Conservation (phyloP, 352 stramenopile species). For the Pythium pyrilobum region DNA sequence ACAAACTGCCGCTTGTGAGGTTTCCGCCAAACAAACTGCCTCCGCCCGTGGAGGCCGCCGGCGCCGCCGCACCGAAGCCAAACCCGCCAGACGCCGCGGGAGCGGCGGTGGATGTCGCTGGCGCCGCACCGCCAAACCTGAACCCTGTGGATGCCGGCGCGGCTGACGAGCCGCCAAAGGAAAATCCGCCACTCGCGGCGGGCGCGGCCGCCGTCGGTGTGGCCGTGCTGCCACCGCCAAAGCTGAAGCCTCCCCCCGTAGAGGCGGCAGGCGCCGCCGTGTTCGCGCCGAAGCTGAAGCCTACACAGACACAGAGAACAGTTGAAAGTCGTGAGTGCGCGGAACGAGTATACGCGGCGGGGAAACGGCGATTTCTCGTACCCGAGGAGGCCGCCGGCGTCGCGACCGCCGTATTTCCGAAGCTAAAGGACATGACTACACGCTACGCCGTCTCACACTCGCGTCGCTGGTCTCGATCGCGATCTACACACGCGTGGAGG, state of each 20-base stretch:
- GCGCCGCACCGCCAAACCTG: not conserved
- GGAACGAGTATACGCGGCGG: no score
- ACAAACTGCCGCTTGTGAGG: conserved; percentile 18
- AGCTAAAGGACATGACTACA: conserved; percentile 29
- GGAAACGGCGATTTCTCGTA: conserved; percentile 7
- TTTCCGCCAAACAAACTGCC: conserved; percentile 20
- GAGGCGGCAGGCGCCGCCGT: not conserved
- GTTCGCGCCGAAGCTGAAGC: conserved; percentile 13
- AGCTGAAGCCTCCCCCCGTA: conserved; percentile 13
- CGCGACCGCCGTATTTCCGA: conserved; percentile 23
- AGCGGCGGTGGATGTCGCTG: conserved; percentile 4
- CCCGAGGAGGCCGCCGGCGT: conserved; percentile 23
- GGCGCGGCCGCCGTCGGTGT: conserved; percentile 3
- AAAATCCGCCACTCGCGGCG: conserved; percentile 9
- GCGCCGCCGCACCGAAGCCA: conserved; percentile 25
- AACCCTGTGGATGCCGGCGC: not conserved
- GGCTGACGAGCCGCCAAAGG: conserved; percentile 8
- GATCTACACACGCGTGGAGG: not conserved
- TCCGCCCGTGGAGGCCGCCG: conserved; percentile 1
- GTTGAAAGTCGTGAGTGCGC: not conserved
- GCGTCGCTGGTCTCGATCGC: not conserved
- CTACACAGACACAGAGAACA: not conserved
- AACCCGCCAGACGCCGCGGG: conserved; percentile 18
- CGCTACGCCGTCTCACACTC: not conserved
- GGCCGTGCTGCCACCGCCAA: not conserved